Evolutionary conservation across 495 filamentous ascomycete genomes (phyloP).

Genomic region (Astrocystis sublimbata): DNA sequence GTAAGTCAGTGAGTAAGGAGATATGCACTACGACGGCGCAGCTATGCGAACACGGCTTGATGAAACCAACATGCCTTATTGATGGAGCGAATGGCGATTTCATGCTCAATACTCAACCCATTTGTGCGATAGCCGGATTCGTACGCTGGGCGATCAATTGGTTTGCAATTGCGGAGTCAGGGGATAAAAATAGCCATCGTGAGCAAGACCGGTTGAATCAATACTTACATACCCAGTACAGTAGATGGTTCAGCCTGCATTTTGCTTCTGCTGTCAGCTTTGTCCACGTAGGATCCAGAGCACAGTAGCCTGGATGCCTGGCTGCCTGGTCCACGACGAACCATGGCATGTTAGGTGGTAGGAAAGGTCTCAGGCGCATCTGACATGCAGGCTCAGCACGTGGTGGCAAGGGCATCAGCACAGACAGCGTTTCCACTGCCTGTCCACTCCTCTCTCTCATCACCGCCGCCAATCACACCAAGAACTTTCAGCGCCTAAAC

Average conservation of each 20-base stretch:
- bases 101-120: background rate
- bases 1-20: too few species aligned
- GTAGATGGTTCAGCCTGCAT: background rate
- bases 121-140: background rate
- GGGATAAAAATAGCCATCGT: background rate
- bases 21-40: background rate
- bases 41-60: background rate
- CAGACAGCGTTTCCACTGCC: background rate
- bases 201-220: background rate
- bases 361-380: constrained; percentile 3
- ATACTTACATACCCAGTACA: background rate
- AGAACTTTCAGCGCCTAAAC: too few species aligned
- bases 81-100: background rate
- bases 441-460: too few species aligned
- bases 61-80: background rate
- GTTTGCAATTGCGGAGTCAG: too few species aligned
- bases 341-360: background rate
- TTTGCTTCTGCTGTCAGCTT: background rate
- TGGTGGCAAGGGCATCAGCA: constrained; percentile 30
- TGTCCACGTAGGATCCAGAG: background rate
- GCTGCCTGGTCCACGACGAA: background rate
- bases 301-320: too few species aligned
- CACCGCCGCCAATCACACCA: background rate
- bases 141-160: background rate
- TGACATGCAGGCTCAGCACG: constrained; percentile 32